Percentiles rank a stretch among this genome's conserved stretches.
These are phyloP conservation scores for Pseudocercospora eumusae DNA, from an alignment of 2,329 filamentous ascomycete genomes.

Conservation along the genomic window DNA sequence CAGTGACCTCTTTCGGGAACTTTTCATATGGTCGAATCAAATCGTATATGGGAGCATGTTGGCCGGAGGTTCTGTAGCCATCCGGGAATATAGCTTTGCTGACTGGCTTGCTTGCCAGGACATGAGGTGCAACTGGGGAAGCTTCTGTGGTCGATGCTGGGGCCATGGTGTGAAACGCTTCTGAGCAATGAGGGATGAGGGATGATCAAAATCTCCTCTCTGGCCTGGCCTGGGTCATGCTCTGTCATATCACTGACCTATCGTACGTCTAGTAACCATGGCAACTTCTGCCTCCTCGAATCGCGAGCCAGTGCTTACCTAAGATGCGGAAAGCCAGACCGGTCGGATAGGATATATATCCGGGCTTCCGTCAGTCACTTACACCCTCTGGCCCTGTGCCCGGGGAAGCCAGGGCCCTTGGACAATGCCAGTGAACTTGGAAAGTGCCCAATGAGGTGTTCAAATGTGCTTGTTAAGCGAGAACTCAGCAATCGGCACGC, in stretches of 20 bases:
- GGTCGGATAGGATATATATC: too few species aligned
- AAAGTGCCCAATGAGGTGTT: too few species aligned
- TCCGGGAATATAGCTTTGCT: slow-evolving; percentile 61
- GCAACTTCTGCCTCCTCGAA: too few species aligned
- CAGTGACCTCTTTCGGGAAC: slow-evolving; percentile 71
- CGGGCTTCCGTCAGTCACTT: too few species aligned
- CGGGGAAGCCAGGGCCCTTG: too few species aligned
- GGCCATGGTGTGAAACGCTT: slow-evolving; percentile 19
- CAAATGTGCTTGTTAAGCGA: too few species aligned
- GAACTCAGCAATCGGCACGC: too few species aligned
- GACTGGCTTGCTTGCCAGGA: slow-evolving; percentile 35
- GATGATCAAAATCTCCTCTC: not conserved
- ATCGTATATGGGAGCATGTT: slow-evolving; percentile 68
- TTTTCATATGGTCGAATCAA: slow-evolving; percentile 64
- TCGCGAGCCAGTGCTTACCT: too few species aligned
- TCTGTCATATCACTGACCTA: slow-evolving; percentile 1
- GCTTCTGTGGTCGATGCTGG: slow-evolving; percentile 26
- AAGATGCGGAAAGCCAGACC: too few species aligned
- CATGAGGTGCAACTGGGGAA: slow-evolving; percentile 14
- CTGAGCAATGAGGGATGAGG: not conserved
- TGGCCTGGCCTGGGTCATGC: not conserved
- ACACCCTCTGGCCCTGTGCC: too few species aligned
- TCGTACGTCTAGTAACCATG: too few species aligned
- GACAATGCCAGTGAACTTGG: too few species aligned
- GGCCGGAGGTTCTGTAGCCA: slow-evolving; percentile 68